Evolutionary conservation across 2,329 filamentous ascomycete species (phyloP).

Genomic region (Penicillium oxalicum): DNA sequence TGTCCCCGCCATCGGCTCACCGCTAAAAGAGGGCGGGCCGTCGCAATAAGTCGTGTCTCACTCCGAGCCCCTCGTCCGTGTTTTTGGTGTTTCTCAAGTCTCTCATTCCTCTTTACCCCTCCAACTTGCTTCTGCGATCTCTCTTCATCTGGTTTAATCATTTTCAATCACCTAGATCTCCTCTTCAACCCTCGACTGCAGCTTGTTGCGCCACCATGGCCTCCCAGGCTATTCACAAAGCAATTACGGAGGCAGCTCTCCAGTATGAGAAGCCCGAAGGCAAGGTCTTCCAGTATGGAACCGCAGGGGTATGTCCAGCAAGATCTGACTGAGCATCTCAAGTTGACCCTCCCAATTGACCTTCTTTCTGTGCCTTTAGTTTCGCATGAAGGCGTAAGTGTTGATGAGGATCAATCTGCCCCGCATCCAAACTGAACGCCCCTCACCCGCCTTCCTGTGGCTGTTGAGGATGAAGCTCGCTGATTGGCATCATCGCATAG

Average conservation of each 20-base stretch:
- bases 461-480: constrained; percentile 24
- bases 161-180: not conserved
- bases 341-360: constrained; percentile 12
- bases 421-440: constrained; percentile 19
- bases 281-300: constrained; percentile 54
- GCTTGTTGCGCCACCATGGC: constrained; percentile 34
- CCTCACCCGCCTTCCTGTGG: constrained; percentile 25
- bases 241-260: constrained; percentile 43
- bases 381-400: constrained; percentile 64
- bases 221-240: constrained; percentile 38
- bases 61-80: constrained; percentile 17
- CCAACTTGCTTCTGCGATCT: not conserved
- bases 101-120: constrained; percentile 5
- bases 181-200: constrained; percentile 6
- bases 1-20: constrained; percentile 18
- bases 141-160: constrained; percentile 1
- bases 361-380: constrained; percentile 39
- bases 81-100: constrained; percentile 16
- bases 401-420: constrained; percentile 21
- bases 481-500: constrained; percentile 38
- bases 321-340: not conserved
- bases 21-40: constrained; percentile 15
- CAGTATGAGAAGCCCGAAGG: constrained; percentile 47
- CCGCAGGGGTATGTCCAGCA: constrained; percentile 51
- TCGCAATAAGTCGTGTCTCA: constrained; percentile 24